These are phyloP conservation scores for Arachis stenosperma DNA, from an alignment of 306 rosid genomes.

Conservation along the genomic window DNA sequence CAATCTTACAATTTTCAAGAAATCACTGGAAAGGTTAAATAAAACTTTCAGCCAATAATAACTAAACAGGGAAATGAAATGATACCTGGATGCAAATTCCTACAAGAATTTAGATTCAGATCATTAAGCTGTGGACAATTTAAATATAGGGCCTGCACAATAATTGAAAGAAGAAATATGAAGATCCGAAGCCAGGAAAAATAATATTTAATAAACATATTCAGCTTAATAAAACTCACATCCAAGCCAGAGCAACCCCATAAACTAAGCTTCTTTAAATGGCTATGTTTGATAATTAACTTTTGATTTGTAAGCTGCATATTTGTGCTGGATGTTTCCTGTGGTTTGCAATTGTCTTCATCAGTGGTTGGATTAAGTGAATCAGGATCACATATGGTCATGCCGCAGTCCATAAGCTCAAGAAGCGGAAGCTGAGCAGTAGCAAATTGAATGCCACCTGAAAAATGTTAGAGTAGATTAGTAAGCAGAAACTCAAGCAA, in stretches of 20 bases:
- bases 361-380: conserved; percentile 45
- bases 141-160: conserved; percentile 80
- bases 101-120: conserved; percentile 87
- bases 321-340: conserved; percentile 48
- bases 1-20: not conserved
- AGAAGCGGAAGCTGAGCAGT: conserved; percentile 89
- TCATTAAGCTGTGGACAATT: conserved; percentile 85
- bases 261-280: conserved; percentile 83
- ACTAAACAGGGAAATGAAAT: conserved; percentile 31
- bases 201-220: conserved; percentile 14
- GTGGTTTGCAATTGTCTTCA: conserved; percentile 42
- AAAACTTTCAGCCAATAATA: conserved; percentile 19
- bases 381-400: conserved; percentile 84
- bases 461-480: conserved; percentile 35
- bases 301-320: conserved; percentile 70
- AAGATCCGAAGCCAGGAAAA: conserved; percentile 31
- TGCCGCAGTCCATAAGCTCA: conserved; percentile 98
- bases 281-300: conserved; percentile 82
- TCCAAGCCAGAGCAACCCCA: conserved; percentile 98
- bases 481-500: conserved; percentile 26
- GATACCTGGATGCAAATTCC: conserved; percentile 87
- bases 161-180: conserved; percentile 34
- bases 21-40: not conserved
- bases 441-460: conserved; percentile 97
- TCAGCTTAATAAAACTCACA: conserved; percentile 57